These are phyloP conservation scores for Cytospora piceae DNA, from an alignment of 2,329 filamentous ascomycete species.

Conservation along the genomic window DNA sequence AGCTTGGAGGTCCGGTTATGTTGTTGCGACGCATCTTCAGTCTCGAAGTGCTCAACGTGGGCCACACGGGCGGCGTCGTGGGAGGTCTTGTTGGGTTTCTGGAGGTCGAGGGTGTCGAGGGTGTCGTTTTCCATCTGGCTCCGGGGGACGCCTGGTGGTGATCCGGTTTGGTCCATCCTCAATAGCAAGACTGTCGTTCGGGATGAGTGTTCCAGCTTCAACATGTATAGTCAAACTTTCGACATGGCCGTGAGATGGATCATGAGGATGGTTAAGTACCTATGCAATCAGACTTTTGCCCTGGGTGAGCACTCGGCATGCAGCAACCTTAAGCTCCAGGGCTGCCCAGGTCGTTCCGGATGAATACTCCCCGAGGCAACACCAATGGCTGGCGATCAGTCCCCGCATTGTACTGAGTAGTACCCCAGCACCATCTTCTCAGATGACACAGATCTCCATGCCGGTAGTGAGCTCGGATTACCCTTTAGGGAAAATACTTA, in stretches of 20 bases:
- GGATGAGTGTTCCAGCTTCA: background rate
- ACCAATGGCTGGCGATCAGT: background rate
- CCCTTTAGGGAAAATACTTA: slow-evolving; percentile 8
- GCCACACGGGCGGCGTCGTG: slow-evolving; percentile 1
- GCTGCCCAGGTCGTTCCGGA: background rate
- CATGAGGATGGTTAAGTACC: too few relatives aligned
- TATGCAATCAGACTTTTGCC: too few relatives aligned
- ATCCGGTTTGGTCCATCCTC: background rate
- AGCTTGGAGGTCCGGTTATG: slow-evolving; percentile 34
- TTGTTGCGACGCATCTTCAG: slow-evolving; percentile 22
- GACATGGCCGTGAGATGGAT: too few relatives aligned
- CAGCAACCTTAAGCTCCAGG: too few relatives aligned
- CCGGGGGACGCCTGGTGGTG: background rate
- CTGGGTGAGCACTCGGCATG: too few relatives aligned
- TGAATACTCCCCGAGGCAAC: background rate
- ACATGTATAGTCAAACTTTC: too few relatives aligned
- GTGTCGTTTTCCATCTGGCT: background rate
- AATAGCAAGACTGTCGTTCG: background rate
- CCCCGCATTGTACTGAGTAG: slow-evolving; percentile 10
- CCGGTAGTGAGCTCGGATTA: slow-evolving; percentile 19
- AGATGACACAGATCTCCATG: slow-evolving; percentile 1
- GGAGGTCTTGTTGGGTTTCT: slow-evolving; percentile 4
- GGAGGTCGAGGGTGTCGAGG: slow-evolving; percentile 1
- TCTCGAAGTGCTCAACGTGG: slow-evolving; percentile 20
- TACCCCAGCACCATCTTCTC: background rate